Percentiles rank a stretch among this genome's conserved stretches.
These are phyloP conservation scores for Fusarium acutatum DNA, from an alignment of 2,329 filamentous ascomycete genomes.

Conservation along the genomic window DNA sequence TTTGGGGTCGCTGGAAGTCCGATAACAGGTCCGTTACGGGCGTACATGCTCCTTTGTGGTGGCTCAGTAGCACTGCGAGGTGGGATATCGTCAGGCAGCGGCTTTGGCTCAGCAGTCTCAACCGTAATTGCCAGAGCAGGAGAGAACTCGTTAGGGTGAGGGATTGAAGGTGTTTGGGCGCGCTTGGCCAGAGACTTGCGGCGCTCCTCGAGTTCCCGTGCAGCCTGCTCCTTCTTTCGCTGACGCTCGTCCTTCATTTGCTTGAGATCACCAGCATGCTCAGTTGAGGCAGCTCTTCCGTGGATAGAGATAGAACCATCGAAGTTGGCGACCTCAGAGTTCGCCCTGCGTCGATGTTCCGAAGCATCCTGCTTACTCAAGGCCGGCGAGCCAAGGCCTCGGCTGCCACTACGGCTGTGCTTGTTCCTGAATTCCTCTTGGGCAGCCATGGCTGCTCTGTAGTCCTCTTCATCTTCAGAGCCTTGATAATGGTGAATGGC, in stretches of 20 bases:
- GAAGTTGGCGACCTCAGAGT: conserved; percentile 44
- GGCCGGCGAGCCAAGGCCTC: conserved; percentile 50
- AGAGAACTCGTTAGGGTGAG: conserved; percentile 70
- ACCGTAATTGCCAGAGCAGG: conserved; percentile 44
- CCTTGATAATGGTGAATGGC: conserved; percentile 48
- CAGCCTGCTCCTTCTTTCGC: conserved; percentile 76
- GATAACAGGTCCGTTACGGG: conserved; percentile 62
- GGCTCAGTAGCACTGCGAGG: conserved; percentile 73
- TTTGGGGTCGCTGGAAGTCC: conserved; percentile 91
- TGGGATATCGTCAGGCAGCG: conserved; percentile 55
- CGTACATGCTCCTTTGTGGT: conserved; percentile 60
- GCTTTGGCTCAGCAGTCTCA: conserved; percentile 55
- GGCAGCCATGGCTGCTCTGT: conserved; percentile 60
- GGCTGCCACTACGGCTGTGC: conserved; percentile 62
- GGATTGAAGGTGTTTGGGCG: conserved; percentile 81
- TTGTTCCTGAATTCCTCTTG: conserved; percentile 65
- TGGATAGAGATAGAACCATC: conserved; percentile 43
- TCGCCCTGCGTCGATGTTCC: conserved; percentile 49
- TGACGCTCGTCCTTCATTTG: conserved; percentile 68
- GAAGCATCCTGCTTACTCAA: conserved; percentile 49
- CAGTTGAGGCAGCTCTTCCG: conserved; percentile 52
- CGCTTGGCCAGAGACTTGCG: conserved; percentile 83
- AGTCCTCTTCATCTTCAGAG: conserved; percentile 74
- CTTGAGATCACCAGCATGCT: conserved; percentile 63
- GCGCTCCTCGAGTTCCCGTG: conserved; percentile 87